phyloP scores from a whole-genome alignment of 2,329 filamentous ascomycete genomes.

The Claviceps sp. region DNA sequence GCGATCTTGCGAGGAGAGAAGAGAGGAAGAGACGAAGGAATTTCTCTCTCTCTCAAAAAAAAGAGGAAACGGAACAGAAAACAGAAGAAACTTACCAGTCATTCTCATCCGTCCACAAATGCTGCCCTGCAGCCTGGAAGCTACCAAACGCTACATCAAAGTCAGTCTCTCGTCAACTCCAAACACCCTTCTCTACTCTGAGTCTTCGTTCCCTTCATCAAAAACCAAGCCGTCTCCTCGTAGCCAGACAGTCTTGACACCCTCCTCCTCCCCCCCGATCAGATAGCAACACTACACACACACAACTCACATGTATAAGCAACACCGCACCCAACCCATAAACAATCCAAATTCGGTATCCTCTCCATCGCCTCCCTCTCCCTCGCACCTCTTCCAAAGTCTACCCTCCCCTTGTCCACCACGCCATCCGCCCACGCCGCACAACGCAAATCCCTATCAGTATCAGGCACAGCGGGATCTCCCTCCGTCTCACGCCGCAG shows the following conservation, averaged over 20 bases:
- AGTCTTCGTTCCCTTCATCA: too few relatives aligned
- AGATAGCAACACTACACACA: not conserved
- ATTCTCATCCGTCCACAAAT: conserved; percentile 30
- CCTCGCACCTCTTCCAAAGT: conserved; percentile 19
- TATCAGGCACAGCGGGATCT: conserved; percentile 6
- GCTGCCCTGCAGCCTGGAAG: conserved; percentile 22
- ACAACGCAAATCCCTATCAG: conserved; percentile 13
- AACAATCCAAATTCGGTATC: conserved; percentile 23
- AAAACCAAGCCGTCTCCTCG: too few relatives aligned
- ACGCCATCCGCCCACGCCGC: conserved; percentile 26
- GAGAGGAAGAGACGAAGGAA: not conserved
- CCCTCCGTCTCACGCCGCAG: conserved; percentile 16
- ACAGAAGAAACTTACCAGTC: conserved; percentile 19
- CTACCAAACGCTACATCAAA: conserved; percentile 20
- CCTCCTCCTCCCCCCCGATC: not conserved
- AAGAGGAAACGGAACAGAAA: not conserved
- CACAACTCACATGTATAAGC: conserved; percentile 30
- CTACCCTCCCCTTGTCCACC: conserved; percentile 26
- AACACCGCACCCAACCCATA: conserved; percentile 28
- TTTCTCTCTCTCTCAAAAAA: not conserved
- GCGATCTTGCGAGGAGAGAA: not conserved
- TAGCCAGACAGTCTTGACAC: not conserved
- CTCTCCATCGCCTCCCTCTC: conserved; percentile 5
- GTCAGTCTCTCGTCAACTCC: conserved; percentile 1
- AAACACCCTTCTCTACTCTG: too few relatives aligned